Evolutionary conservation across 257 asterid genomes (phyloP), one percentile per base, ranked within the genome.

Genomic region (Nemophila menziesii): DNA sequence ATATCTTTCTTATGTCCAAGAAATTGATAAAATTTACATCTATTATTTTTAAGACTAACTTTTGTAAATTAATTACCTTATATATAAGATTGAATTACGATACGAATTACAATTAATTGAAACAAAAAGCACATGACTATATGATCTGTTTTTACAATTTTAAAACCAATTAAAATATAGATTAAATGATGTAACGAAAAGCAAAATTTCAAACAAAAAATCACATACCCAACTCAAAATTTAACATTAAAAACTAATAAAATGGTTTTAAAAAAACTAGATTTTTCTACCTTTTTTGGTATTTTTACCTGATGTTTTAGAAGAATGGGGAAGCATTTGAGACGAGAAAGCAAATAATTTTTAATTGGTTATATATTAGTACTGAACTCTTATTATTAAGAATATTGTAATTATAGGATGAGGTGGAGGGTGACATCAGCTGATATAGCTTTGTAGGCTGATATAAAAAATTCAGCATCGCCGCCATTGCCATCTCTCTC

Each of bases 401-500:
- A 56, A 34, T 44, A 51, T 64, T 33, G 50, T 47, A 54, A 43
- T 49, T 43, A 46, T 63, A 41, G 16, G 21, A 44, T 48, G 70
- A 48, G 23, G 77, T 41, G 47, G 77, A 50, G 1, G 73, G 11
- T 51, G 73, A 57, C 41, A 81, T 52, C 50, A 55, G 67, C 75
- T 37, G 54, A 22, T 47, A 27, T 15, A 74, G 50, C 14, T 45
- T 65, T 36, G 71, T 39, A 21, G 77, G 67, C 63, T 72, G 79
- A 54, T 78, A 75, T 33, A 70, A 46, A 44, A 70, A 64, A 55
- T 74, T 74, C 63, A 72, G 51, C 39, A 66, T 89, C 68, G 86
- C 92, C 68, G 86, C 89, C 96, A 78, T 85, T 57, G 70, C 55
- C 70, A 56, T 11, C 16, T 10, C 18, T 24, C 20, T 36, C 27